These are phyloP conservation scores for Rubroboletus satanas DNA, from an alignment of 768 basidiomycete genomes.

Conservation along the genomic window DNA sequence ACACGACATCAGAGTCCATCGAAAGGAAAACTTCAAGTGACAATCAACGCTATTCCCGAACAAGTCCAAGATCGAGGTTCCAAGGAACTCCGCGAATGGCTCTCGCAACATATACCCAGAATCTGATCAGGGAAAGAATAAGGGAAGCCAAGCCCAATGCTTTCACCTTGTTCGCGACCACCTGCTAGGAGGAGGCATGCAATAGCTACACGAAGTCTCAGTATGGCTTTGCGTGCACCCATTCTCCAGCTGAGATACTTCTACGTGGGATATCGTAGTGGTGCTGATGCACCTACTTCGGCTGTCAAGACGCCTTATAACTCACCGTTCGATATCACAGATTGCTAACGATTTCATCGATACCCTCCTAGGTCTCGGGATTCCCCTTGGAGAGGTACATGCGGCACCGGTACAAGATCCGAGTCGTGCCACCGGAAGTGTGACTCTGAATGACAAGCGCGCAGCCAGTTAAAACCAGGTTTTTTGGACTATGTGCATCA, in stretches of 20 bases:
- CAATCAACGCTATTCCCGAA: constrained; percentile 54
- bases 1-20: constrained; percentile 37
- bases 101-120: constrained; percentile 45
- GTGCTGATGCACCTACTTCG: background rate
- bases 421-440: background rate
- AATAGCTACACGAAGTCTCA: background rate
- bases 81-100: constrained; percentile 59
- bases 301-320: background rate
- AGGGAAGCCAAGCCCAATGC: constrained; percentile 1
- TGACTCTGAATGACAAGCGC: background rate
- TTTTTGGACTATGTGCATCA: background rate
- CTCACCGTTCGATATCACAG: background rate
- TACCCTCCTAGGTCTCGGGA: background rate
- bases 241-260: background rate
- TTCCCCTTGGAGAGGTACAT: background rate
- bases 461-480: background rate
- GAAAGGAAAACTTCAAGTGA: constrained; percentile 45
- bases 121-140: background rate
- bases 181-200: constrained; percentile 36
- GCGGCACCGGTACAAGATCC: background rate
- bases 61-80: constrained; percentile 49
- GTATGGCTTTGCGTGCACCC: background rate
- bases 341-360: too few relatives aligned
- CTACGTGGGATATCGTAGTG: background rate
- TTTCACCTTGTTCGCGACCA: constrained; percentile 51